phyloP scores from a whole-genome alignment of 2,329 filamentous ascomycete genomes.

The Rasamsonia emersonii region DNA sequence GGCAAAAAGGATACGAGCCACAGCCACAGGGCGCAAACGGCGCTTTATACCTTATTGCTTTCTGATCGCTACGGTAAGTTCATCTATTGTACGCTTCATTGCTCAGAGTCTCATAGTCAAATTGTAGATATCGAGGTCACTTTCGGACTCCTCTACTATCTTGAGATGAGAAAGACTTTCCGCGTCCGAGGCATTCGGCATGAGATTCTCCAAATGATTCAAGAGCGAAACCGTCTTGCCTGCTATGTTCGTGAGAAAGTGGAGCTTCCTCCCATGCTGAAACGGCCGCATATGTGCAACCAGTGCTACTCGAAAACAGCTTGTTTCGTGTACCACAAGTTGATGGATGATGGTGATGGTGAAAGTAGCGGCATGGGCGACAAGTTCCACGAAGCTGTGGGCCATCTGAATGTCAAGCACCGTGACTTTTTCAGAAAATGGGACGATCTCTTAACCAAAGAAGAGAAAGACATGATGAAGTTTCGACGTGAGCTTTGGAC shows the following conservation, averaged over 20 bases:
- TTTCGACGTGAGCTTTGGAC: conserved; percentile 90
- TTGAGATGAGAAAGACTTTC: conserved; percentile 79
- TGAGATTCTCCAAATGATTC: conserved; percentile 92
- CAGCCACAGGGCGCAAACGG: conserved; percentile 85
- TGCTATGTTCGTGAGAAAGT: conserved; percentile 75
- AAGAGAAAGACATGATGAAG: conserved; percentile 84
- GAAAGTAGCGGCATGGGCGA: conserved; percentile 72
- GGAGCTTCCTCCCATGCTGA: conserved; percentile 77
- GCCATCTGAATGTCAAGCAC: conserved; percentile 65
- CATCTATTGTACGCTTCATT: conserved; percentile 7
- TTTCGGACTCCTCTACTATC: conserved; percentile 89
- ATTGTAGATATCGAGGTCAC: conserved; percentile 68
- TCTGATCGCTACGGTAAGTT: conserved; percentile 73
- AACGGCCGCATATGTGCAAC: conserved; percentile 70
- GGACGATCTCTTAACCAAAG: conserved; percentile 86
- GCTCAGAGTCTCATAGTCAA: conserved; percentile 7
- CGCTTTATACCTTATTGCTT: conserved; percentile 83
- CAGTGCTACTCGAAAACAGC: conserved; percentile 84
- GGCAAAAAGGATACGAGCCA: conserved; percentile 70
- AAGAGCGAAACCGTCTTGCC: conserved; percentile 85
- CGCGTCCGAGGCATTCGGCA: conserved; percentile 77
- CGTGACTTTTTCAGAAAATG: conserved; percentile 86
- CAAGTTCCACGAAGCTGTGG: conserved; percentile 73
- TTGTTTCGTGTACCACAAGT: conserved; percentile 89
- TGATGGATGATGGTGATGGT: conserved; percentile 74